phyloP scores from a whole-genome alignment of 1,284 basidiomycete species.

The Ganoderma lingzhi region DNA sequence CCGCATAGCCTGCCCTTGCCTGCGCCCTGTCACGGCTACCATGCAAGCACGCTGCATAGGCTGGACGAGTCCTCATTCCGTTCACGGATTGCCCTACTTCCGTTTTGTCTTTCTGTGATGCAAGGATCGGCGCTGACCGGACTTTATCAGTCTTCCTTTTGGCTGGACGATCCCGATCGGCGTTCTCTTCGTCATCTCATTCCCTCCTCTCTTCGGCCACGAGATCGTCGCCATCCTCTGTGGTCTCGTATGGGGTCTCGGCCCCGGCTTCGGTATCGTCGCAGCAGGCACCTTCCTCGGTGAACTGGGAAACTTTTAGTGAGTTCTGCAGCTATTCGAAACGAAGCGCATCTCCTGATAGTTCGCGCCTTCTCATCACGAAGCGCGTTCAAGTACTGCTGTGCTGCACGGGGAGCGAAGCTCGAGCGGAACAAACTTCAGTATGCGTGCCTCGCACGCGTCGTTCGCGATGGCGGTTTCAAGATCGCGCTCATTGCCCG shows the following conservation, averaged over 20 bases:
- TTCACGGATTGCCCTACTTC: background rate
- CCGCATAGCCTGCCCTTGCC: background rate
- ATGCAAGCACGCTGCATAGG: background rate
- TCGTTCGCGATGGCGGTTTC: constrained; percentile 84
- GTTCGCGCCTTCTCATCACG: background rate
- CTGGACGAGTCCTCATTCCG: too few relatives aligned
- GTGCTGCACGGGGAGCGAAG: constrained; percentile 70
- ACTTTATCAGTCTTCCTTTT: constrained; percentile 38
- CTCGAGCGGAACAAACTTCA: constrained; percentile 74
- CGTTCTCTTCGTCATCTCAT: constrained; percentile 80
- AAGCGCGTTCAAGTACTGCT: constrained; percentile 73
- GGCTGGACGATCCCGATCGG: constrained; percentile 90
- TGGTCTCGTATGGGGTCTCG: constrained; percentile 81
- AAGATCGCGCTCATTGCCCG: constrained; percentile 78
- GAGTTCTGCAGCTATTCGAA: constrained; percentile 36
- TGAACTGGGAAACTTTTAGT: constrained; percentile 79
- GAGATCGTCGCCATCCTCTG: constrained; percentile 80
- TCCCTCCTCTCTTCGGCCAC: constrained; percentile 81
- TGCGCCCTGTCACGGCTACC: background rate
- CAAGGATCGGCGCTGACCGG: background rate
- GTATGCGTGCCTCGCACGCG: constrained; percentile 82
- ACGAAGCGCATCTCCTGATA: background rate
- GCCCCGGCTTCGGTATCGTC: constrained; percentile 73
- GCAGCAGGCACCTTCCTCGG: constrained; percentile 72
- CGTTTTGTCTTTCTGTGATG: background rate